These are phyloP conservation scores for Neopestalotiopsis sp. DNA, from an alignment of 2,329 filamentous ascomycete species.

Conservation along the genomic window DNA sequence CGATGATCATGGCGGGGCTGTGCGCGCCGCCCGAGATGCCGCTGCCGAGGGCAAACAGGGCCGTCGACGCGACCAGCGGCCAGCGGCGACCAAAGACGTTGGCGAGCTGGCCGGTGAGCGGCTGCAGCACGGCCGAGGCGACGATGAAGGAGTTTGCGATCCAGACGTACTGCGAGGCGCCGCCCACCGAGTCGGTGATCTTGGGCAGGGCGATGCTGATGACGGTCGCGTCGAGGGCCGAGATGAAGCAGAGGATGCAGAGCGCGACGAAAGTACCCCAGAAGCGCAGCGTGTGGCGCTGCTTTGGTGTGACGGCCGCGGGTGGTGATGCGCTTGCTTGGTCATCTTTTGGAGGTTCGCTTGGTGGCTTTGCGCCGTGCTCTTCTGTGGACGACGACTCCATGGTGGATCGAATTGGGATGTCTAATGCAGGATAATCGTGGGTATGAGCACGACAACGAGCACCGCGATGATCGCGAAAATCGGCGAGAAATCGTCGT, in stretches of 20 bases:
- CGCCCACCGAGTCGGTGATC: slow-evolving; percentile 10
- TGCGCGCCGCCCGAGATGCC: slow-evolving; percentile 4
- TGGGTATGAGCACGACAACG: not conserved
- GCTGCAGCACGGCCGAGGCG: not conserved
- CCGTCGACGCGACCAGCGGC: not conserved
- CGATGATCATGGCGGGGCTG: slow-evolving; percentile 43
- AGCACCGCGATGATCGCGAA: not conserved
- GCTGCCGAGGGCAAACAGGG: slow-evolving; percentile 3
- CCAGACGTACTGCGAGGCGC: slow-evolving; percentile 13
- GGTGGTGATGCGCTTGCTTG: not conserved
- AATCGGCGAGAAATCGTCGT: too few relatives aligned
- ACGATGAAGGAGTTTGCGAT: slow-evolving; percentile 13
- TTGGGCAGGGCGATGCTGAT: slow-evolving; percentile 9
- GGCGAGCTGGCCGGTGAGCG: not conserved
- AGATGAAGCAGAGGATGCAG: not conserved
- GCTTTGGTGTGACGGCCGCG: not conserved
- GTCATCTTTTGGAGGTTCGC: too few relatives aligned
- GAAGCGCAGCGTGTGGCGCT: not conserved
- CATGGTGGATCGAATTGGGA: too few relatives aligned
- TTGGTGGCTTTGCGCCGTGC: too few relatives aligned
- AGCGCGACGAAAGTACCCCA: not conserved
- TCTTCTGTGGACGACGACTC: too few relatives aligned
- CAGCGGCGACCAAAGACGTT: not conserved
- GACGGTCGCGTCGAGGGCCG: slow-evolving; percentile 9
- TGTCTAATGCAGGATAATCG: too few relatives aligned